Evolutionary conservation across 805 yeast genomes (phyloP).

Genomic region (Wickerhamiella kurtzmanii): DNA sequence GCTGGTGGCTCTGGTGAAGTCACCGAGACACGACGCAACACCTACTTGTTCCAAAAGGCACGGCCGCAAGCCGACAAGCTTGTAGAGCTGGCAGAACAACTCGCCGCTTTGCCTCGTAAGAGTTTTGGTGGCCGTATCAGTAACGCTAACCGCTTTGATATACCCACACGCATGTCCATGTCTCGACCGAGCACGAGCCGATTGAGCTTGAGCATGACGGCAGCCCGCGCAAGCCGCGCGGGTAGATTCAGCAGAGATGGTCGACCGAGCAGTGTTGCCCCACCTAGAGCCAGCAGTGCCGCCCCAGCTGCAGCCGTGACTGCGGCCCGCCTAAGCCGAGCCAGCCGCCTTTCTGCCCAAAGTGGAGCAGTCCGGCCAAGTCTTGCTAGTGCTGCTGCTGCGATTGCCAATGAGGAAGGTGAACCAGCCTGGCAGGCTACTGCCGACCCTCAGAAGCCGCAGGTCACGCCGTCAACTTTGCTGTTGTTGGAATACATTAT

Average conservation of each 20-base stretch:
- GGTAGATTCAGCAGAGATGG: not conserved
- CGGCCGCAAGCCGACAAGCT: constrained; percentile 10
- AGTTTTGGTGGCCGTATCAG: constrained; percentile 16
- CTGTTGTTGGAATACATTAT: constrained; percentile 61
- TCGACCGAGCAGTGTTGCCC: constrained; percentile 7
- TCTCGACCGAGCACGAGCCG: not conserved
- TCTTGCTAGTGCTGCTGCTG: not conserved
- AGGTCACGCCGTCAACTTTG: constrained; percentile 40
- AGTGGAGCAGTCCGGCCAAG: not conserved
- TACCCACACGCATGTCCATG: not conserved
- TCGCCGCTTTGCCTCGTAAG: constrained; percentile 17
- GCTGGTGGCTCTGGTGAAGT: not conserved
- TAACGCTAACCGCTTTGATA: constrained; percentile 3
- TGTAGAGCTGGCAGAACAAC: constrained; percentile 14
- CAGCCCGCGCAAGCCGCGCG: not conserved
- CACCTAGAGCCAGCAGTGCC: constrained; percentile 10
- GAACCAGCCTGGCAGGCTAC: constrained; percentile 33
- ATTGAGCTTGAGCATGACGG: not conserved
- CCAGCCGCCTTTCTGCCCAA: not conserved
- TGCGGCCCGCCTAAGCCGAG: not conserved
- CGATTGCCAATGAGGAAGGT: not conserved
- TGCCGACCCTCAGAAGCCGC: constrained; percentile 34
- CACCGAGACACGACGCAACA: not conserved
- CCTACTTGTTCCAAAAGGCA: constrained; percentile 19
- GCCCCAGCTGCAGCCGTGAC: not conserved